Percentiles rank a stretch among this genome's conserved stretches.
Evolutionary conservation across 495 filamentous ascomycete genomes (phyloP).

Genomic region (Chlorociboria aeruginascens): DNA sequence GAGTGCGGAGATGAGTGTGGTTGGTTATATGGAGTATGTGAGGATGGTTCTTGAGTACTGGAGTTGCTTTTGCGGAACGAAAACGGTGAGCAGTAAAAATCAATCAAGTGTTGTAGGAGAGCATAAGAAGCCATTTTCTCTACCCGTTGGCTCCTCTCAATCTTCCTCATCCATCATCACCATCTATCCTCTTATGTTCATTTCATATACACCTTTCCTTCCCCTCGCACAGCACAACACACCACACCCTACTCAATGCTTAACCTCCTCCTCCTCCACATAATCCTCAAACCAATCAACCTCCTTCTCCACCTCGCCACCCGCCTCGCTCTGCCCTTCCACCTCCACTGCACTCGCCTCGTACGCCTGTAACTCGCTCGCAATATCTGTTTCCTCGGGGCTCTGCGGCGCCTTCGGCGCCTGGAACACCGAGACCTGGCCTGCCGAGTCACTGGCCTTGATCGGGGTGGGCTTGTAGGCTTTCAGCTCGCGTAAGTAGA

Average conservation of each 20-base stretch:
- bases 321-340: constrained; percentile 66
- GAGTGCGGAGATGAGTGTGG: too few relatives aligned
- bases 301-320: constrained; percentile 34
- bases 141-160: too few relatives aligned
- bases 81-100: too few relatives aligned
- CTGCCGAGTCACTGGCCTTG: constrained; percentile 79
- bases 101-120: too few relatives aligned
- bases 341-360: constrained; percentile 87
- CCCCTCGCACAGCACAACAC: neutral
- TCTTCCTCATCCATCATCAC: too few relatives aligned
- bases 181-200: too few relatives aligned
- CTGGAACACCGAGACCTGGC: constrained; percentile 81
- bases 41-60: too few relatives aligned
- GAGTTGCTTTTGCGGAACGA: too few relatives aligned
- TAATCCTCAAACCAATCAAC: constrained; percentile 66
- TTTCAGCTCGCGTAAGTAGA: constrained; percentile 91
- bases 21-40: too few relatives aligned
- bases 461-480: constrained; percentile 75
- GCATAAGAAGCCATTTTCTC: too few relatives aligned
- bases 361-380: constrained; percentile 82
- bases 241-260: constrained; percentile 11
- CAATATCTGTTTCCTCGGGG: constrained; percentile 86
- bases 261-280: constrained; percentile 28
- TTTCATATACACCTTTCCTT: neutral
- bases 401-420: constrained; percentile 67